Percentiles rank a stretch among this genome's conserved stretches.
Evolutionary conservation across 2,329 filamentous ascomycete species (phyloP).

Genomic region (Colletotrichum limetticola): DNA sequence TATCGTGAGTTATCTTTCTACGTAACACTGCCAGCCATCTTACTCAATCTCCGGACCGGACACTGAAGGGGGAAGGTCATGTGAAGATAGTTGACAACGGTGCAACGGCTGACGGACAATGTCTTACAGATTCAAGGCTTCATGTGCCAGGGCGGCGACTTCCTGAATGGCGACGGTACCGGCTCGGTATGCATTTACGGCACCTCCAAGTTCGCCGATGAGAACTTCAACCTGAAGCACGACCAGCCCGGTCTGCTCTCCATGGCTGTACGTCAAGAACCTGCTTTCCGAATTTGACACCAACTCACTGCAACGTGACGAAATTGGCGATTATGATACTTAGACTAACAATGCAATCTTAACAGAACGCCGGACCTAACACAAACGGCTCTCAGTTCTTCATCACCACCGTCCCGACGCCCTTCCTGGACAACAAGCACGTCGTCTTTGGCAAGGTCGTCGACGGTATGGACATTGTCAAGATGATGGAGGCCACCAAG

Average conservation of each 20-base stretch:
- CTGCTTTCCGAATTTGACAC: not conserved
- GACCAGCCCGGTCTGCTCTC: conserved; percentile 83
- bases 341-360: not conserved
- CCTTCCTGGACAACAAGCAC: conserved; percentile 92
- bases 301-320: not conserved
- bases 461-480: conserved; percentile 89
- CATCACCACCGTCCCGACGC: conserved; percentile 89
- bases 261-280: conserved; percentile 81
- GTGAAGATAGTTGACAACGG: not conserved
- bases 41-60: not conserved
- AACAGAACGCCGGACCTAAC: conserved; percentile 87
- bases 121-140: conserved; percentile 83
- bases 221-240: conserved; percentile 87
- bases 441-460: conserved; percentile 94
- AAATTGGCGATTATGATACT: not conserved
- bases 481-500: conserved; percentile 91
- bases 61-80: not conserved
- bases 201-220: conserved; percentile 84
- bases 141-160: conserved; percentile 98
- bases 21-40: not conserved
- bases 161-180: conserved; percentile 91
- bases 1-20: conserved; percentile 69
- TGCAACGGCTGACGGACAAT: not conserved
- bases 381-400: conserved; percentile 98
- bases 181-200: conserved; percentile 92